Evolutionary conservation across 129 eudicot genomes (phyloP), one percentile per base, ranked within the genome.

Genomic region (Centrapalus pauciflorus): DNA sequence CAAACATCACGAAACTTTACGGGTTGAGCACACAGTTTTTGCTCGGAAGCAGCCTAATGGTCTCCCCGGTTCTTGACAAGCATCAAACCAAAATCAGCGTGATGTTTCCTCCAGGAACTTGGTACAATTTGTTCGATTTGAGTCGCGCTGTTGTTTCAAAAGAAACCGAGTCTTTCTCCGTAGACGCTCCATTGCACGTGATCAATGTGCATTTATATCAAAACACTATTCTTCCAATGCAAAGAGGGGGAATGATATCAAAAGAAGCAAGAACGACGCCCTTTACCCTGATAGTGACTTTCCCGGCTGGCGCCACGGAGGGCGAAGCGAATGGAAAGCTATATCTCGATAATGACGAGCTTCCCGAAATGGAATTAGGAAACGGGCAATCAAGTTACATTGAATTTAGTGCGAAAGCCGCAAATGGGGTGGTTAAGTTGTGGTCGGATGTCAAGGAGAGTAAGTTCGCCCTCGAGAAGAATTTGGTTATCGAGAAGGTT

Each of bases 311-410:
- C 8, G 87, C 82, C 16, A 76, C 70, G 0, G 58, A 64, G 4
- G 90, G 90, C 5, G 73, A 73, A 64, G 89, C 89, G 17, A 85
- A 70, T 52, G 98, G 98, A 13, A 85, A 78, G 41, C 84, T 88
- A 40, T 93, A 79, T 68, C 76, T 88, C 3, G 96, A 93, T 35
- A 82, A 89, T 2, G 99, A 93, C 32, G 99, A 93, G 87, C 91
- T 86, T 10, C 96, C 98, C 0, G 99, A 93, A 78, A 93, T 93
- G 99, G 79, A 76, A 71, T 75, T 89, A 6, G 95, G 96, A 29
- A 81, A 61, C 19, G 95, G 95, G 1, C 63, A 69, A 11, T 88
- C 98, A 4, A 81, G 80, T 0, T 86, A 84, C 40, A 54, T 93
- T 1, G 96, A 89, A 0, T 86, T 93, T 55, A 76, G 77, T 3